These are phyloP conservation scores for Xylariomycetidae sp. DNA, from an alignment of 2,329 filamentous ascomycete genomes.

Conservation along the genomic window DNA sequence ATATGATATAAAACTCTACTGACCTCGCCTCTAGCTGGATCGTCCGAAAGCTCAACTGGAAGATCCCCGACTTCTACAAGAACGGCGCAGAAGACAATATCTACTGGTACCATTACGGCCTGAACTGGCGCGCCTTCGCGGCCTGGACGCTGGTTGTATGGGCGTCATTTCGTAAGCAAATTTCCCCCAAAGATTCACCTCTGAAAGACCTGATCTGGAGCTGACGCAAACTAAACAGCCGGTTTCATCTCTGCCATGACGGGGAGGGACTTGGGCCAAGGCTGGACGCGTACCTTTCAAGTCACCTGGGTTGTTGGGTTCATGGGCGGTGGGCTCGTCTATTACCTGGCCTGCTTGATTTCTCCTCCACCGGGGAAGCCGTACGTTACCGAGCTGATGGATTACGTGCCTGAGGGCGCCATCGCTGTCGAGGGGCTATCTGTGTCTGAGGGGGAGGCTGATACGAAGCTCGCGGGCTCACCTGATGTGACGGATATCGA, in stretches of 20 bases:
- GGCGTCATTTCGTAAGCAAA: slow-evolving; percentile 6
- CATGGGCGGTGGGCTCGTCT: slow-evolving; percentile 5
- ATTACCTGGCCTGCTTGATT: slow-evolving; percentile 6
- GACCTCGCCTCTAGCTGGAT: slow-evolving; percentile 5
- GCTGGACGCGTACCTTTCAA: slow-evolving; percentile 5
- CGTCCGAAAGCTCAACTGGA: slow-evolving; percentile 10
- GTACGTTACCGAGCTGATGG: slow-evolving; percentile 5
- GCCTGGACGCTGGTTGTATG: slow-evolving; percentile 3
- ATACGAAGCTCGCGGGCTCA: background rate
- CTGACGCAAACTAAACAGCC: slow-evolving; percentile 1
- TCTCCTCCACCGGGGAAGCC: slow-evolving; percentile 7
- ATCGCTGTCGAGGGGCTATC: slow-evolving; percentile 2
- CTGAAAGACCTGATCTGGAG: background rate
- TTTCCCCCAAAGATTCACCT: background rate
- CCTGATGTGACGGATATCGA: background rate
- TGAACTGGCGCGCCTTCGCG: slow-evolving; percentile 8
- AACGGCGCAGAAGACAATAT: slow-evolving; percentile 9
- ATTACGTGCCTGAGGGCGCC: background rate
- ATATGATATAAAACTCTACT: slow-evolving; percentile 1
- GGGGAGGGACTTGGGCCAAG: slow-evolving; percentile 3
- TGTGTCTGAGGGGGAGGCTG: background rate
- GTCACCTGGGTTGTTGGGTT: slow-evolving; percentile 7
- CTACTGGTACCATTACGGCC: slow-evolving; percentile 8
- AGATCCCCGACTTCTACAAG: slow-evolving; percentile 12
- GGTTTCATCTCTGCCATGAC: slow-evolving; percentile 5